Base-by-base conservation (phyloP, 1,284 basidiomycete species). In the Leccinum subrobustum region DNA sequence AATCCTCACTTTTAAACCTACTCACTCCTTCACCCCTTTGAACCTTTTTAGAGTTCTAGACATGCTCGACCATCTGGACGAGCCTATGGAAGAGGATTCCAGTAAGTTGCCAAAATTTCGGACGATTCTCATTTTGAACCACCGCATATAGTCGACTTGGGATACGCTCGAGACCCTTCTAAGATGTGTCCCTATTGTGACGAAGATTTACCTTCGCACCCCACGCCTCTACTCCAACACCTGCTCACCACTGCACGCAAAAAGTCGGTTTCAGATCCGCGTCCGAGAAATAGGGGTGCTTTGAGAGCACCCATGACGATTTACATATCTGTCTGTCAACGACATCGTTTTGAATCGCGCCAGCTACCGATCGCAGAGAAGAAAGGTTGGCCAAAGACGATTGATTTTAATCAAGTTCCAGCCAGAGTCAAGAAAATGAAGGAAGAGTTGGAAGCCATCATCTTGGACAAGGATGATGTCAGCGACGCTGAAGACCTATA, bases 141-240 rank as follows among this genome's bases (percentile, higher is more conserved):
- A 9, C 14, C 33, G 42, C 52, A 37, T 61, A 57, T 31, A 67
- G 68, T 70, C n/a, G 69, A 67, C 3, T 44, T 65, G 29, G 60
- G 62, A n/a, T 63, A 63, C 25, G 39, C 58, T 4, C 65, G 83
- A 78, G 89, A 92, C 65, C 88, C 88, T 6, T 78, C 77, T 5
- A 84, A 79, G 0, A 73, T 92, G 2, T 93, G 91, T 67, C 90
- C 91, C 0, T 93, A 87, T 72, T 93, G 91, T 64, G 91, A 93
- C 66, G 81, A 83, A 35, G 79, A 75, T 0, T 78, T 92, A 6
- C 92, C 91, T 3, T 61, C 77, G 2, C 74, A 79, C 3, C 88
- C 87, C 3, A 89, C 90, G 0, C 81, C 84, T 1, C 74, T 80
- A 29, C 77, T 93, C n/a, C 66, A 68, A 14, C 73, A 75, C 3